Evolutionary conservation across 1,139 yeast genomes (phyloP).

Genomic region (Blastobotrys persicus): DNA sequence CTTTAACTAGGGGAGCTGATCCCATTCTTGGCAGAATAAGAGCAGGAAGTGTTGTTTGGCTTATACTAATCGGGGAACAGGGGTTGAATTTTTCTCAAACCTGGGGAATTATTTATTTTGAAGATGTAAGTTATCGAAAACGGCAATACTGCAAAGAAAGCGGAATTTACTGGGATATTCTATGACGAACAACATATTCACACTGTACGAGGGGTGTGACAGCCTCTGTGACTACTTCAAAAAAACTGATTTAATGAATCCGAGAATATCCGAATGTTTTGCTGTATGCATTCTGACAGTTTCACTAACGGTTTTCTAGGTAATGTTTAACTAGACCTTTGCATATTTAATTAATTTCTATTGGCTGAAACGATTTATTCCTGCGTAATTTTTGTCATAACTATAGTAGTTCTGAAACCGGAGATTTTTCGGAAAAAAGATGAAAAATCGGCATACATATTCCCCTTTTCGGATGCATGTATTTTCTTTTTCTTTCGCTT

Average conservation of each 20-base stretch:
- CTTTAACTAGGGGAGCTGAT: slow-evolving; percentile 8
- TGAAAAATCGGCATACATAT: slow-evolving; percentile 7
- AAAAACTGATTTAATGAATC: slow-evolving; percentile 38
- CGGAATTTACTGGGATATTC: slow-evolving; percentile 11
- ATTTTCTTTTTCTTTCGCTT: slow-evolving; percentile 5
- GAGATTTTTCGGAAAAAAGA: slow-evolving; percentile 5
- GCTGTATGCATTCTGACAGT: not conserved
- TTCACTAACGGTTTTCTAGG: slow-evolving; percentile 7
- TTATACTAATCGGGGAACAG: slow-evolving; percentile 11
- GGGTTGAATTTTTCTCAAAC: slow-evolving; percentile 2
- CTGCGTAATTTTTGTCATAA: not conserved
- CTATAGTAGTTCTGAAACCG: not conserved
- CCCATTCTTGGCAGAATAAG: not conserved
- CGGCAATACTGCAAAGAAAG: not conserved
- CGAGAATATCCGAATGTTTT: slow-evolving; percentile 21
- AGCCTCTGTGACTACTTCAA: slow-evolving; percentile 26
- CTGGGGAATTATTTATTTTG: not conserved
- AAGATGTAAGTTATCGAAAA: slow-evolving; percentile 3
- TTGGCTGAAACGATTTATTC: not conserved
- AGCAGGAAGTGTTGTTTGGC: not conserved
- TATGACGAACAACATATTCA: slow-evolving; percentile 36
- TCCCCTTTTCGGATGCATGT: slow-evolving; percentile 1
- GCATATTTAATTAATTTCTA: not conserved
- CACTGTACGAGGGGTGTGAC: slow-evolving; percentile 35
- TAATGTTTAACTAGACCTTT: not conserved